phyloP scores from a whole-genome alignment of 495 filamentous ascomycete species.

The Halenospora varia region DNA sequence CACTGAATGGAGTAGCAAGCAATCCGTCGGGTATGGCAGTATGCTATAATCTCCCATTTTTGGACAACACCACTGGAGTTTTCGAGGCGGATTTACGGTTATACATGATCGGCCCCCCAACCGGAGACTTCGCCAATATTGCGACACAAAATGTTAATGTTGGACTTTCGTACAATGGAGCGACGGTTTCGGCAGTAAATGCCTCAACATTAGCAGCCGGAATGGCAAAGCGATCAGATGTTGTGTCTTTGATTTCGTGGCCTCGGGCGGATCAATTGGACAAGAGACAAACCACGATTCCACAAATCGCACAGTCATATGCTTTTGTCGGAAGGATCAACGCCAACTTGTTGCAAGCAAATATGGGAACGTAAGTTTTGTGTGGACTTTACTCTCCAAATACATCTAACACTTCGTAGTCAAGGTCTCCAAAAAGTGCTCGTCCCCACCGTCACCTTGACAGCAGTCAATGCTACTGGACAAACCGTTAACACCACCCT shows the following conservation, averaged over 20 bases:
- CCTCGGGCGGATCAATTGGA: conserved; percentile 11
- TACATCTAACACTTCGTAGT: conserved; percentile 34
- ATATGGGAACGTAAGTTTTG: conserved; percentile 22
- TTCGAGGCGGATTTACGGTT: conserved; percentile 70
- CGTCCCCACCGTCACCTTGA: conserved; percentile 58
- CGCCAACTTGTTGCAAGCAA: conserved; percentile 31
- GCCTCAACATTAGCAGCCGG: conserved; percentile 14
- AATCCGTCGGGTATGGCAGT: conserved; percentile 72
- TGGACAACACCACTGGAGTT: conserved; percentile 56
- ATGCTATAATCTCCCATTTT: conserved; percentile 69
- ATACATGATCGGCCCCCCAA: conserved; percentile 56
- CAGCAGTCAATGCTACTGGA: conserved; percentile 40
- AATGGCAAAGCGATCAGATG: conserved; percentile 16
- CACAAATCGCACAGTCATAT: conserved; percentile 43
- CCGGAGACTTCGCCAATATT: conserved; percentile 54
- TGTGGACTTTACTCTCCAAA: conserved; percentile 22
- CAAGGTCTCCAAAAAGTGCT: conserved; percentile 53
- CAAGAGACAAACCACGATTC: conserved; percentile 19
- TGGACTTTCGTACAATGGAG: conserved; percentile 54
- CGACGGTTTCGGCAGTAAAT: conserved; percentile 41
- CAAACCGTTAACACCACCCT: conserved; percentile 53
- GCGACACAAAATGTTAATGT: conserved; percentile 50
- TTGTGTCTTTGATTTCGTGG: conserved; percentile 23
- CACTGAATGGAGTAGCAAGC: conserved; percentile 41
- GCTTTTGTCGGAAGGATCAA: conserved; percentile 51